Evolutionary conservation across 768 basidiomycete species (phyloP).

Genomic region (Trametes elegans): DNA sequence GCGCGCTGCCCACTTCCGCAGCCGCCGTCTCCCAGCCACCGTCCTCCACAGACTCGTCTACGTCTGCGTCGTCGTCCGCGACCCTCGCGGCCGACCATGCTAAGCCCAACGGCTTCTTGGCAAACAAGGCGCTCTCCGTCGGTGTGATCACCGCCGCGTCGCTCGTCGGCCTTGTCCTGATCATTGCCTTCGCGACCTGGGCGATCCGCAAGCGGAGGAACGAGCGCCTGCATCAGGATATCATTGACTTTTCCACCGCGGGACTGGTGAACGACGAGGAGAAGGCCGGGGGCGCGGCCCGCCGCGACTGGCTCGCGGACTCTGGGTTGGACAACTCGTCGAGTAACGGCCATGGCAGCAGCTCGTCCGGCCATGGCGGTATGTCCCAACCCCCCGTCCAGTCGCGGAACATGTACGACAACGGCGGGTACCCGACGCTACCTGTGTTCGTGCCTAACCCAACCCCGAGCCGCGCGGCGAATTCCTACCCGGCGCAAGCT

Average conservation of each 20-base stretch:
- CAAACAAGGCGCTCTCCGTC: constrained; percentile 64
- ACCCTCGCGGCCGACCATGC: constrained; percentile 30
- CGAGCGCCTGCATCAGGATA: constrained; percentile 28
- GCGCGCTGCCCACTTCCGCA: neutral
- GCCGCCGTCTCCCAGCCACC: neutral
- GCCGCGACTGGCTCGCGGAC: neutral
- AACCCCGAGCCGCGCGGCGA: neutral
- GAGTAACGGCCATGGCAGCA: constrained; percentile 10
- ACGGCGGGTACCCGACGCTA: constrained; percentile 7
- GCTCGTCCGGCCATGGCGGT: constrained; percentile 3
- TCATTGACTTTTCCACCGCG: constrained; percentile 25
- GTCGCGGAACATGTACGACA: constrained; percentile 18
- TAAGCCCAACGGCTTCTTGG: constrained; percentile 45
- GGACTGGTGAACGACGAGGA: constrained; percentile 21
- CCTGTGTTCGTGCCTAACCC: constrained; percentile 6
- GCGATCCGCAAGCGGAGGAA: constrained; percentile 48
- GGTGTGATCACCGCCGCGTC: constrained; percentile 52
- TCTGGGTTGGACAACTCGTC: constrained; percentile 1
- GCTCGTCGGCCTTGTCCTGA: constrained; percentile 44
- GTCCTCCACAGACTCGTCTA: neutral
- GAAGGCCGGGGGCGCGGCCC: constrained; percentile 13
- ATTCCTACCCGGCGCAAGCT: constrained; percentile 8
- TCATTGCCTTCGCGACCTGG: constrained; percentile 45
- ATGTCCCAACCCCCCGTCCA: constrained; percentile 2
- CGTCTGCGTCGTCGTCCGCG: constrained; percentile 14